A percentile compares a stretch with the other conserved stretches of the same genome.
These are phyloP conservation scores for Talaromyces sp. DNA, from an alignment of 2,329 filamentous ascomycete species.

Conservation along the genomic window DNA sequence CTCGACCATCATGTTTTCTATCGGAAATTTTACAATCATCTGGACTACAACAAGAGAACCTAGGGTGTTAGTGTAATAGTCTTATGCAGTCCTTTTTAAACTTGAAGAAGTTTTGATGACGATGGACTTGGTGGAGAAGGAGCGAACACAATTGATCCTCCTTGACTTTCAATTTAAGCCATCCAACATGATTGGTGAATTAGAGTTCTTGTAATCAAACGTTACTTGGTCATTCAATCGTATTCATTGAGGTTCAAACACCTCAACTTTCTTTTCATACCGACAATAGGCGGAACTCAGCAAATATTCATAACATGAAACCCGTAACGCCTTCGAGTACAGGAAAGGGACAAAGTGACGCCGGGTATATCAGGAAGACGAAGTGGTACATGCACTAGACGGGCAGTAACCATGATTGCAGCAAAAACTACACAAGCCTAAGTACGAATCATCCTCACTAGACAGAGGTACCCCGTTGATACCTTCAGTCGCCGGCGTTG, in stretches of 20 bases:
- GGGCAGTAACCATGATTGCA: slow-evolving; percentile 50
- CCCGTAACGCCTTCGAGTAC: background rate
- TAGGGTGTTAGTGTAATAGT: background rate
- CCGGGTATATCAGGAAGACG: background rate
- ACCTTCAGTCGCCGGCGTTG: slow-evolving; percentile 26
- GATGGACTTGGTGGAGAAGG: background rate
- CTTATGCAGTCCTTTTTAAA: background rate
- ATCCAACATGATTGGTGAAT: background rate
- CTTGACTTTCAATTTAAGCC: background rate
- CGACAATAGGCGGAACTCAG: background rate
- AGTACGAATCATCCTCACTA: slow-evolving; percentile 35
- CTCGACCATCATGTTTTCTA: too few relatives aligned
- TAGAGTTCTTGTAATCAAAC: background rate
- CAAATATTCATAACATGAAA: background rate
- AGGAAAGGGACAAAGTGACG: background rate
- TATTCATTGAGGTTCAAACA: background rate
- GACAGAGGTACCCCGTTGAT: slow-evolving; percentile 23
- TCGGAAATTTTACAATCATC: background rate
- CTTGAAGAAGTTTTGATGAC: background rate
- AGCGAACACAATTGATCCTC: background rate
- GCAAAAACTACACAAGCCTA: slow-evolving; percentile 47
- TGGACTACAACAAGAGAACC: background rate
- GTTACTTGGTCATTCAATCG: background rate
- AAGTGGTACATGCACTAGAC: slow-evolving; percentile 19
- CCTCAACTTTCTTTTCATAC: background rate